A percentile compares a stretch with the other conserved stretches of the same genome.
Conservation (phyloP, 192 early-diverging fungal species). For the Funneliformis geosporum region DNA sequence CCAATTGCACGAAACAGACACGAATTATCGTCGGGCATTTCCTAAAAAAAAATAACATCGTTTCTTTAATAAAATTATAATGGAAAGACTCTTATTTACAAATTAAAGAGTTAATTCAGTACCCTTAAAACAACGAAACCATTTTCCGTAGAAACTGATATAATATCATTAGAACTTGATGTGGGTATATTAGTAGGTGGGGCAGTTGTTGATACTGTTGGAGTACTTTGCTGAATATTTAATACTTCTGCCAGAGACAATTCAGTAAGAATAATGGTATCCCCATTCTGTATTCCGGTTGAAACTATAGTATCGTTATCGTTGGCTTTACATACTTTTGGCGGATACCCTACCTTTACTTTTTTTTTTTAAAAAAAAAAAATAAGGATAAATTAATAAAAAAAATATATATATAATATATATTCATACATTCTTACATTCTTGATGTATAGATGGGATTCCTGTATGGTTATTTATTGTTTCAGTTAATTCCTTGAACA, state of each 20-base stretch:
- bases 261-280: conserved; percentile 1
- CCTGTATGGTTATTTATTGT: neutral
- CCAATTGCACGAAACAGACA: conserved; percentile 24
- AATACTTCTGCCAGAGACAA: neutral
- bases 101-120: neutral
- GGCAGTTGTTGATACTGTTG: neutral
- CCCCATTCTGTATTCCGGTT: conserved; percentile 7
- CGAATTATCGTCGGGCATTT: conserved; percentile 24
- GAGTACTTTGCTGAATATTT: neutral
- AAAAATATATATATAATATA: neutral
- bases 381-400: neutral
- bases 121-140: conserved; percentile 7
- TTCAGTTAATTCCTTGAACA: neutral
- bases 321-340: neutral
- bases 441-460: neutral
- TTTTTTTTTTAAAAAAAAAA: neutral
- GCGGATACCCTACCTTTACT: conserved; percentile 19
- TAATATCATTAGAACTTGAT: neutral
- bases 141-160: conserved; percentile 2
- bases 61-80: neutral
- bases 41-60: neutral
- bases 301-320: neutral
- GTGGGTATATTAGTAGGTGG: neutral
- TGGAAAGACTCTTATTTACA: no score
- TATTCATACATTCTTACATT: neutral